These are phyloP conservation scores for Adansonia rubrostipa DNA, from an alignment of 441 rosid species.

Conservation along the genomic window DNA sequence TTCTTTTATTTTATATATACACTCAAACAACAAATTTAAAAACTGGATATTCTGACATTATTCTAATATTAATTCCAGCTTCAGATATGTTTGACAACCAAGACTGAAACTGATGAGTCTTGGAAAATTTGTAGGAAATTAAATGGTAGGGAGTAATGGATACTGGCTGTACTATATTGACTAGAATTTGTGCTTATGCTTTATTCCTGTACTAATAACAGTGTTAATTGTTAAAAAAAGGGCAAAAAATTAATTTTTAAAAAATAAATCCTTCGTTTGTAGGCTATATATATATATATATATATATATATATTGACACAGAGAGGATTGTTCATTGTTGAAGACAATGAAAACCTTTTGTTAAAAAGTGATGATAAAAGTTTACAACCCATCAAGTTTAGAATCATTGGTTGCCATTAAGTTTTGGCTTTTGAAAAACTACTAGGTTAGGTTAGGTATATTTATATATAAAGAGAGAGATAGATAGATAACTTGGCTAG, in stretches of 20 bases:
- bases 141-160: neutral
- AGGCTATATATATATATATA: neutral
- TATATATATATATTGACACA: neutral
- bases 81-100: neutral
- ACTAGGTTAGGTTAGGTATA: neutral
- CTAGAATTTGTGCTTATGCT: neutral
- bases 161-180: neutral
- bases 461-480: too few relatives aligned
- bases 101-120: neutral
- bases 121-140: conserved; percentile 1
- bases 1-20: neutral
- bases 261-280: neutral
- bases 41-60: neutral
- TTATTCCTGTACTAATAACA: neutral
- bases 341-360: conserved; percentile 16
- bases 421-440: conserved; percentile 2
- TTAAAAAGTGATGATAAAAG: conserved; percentile 16
- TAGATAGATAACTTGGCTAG: neutral
- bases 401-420: conserved; percentile 11
- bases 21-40: neutral
- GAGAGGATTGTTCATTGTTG: neutral
- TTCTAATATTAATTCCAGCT: neutral
- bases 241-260: neutral
- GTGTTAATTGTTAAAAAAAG: neutral
- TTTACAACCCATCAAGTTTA: conserved; percentile 18